Conservation (phyloP, 1,139 yeast species). For the Blastobotrys indianensis region DNA sequence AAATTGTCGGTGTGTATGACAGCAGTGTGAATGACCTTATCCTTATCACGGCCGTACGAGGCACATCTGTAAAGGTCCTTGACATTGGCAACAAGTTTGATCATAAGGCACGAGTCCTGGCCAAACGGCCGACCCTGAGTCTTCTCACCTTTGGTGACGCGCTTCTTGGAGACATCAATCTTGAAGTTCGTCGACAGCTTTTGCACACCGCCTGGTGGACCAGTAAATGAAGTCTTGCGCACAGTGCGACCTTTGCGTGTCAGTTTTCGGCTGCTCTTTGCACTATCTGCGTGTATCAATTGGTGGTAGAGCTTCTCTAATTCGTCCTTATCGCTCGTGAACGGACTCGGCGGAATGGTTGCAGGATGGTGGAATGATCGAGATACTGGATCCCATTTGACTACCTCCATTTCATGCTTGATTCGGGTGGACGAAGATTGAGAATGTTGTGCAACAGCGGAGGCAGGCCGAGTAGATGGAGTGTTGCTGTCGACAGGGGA, state of each 20-base stretch:
- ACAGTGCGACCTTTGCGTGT: too few species aligned
- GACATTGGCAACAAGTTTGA: constrained; percentile 1
- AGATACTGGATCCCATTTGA: too few species aligned
- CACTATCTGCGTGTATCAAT: neutral
- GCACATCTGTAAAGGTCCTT: constrained; percentile 1
- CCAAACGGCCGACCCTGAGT: constrained; percentile 10
- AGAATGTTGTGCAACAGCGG: too few species aligned
- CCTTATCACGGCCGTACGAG: constrained; percentile 4
- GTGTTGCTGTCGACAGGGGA: too few species aligned
- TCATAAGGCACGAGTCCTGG: neutral
- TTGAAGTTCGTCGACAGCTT: neutral
- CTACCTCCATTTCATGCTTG: too few species aligned
- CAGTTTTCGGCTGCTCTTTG: neutral
- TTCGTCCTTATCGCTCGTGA: neutral
- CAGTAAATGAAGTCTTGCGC: neutral
- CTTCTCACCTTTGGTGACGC: constrained; percentile 6
- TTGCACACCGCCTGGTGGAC: neutral
- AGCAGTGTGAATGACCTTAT: neutral
- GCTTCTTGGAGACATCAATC: constrained; percentile 8
- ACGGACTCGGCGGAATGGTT: neutral
- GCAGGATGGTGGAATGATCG: neutral
- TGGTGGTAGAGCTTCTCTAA: neutral
- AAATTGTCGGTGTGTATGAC: constrained; percentile 1
- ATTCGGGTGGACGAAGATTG: too few species aligned
- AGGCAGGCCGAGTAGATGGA: too few species aligned